phyloP scores from a whole-genome alignment of 192 early-diverging fungal species.

The Mortierella hygrophila region DNA sequence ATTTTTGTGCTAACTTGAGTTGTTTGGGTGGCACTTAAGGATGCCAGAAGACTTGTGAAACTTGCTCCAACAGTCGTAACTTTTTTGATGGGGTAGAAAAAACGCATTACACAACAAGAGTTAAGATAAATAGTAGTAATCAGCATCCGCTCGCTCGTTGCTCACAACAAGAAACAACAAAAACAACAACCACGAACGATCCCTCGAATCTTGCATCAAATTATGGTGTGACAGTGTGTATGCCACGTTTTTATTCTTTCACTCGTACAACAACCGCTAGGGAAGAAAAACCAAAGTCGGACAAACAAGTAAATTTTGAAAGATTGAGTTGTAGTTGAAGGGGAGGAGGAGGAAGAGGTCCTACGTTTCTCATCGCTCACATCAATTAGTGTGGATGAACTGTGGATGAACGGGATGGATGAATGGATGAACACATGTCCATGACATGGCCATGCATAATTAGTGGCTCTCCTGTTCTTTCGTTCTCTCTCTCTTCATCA shows the following conservation, averaged over 20 bases:
- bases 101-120: not conserved
- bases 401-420: not conserved
- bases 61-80: too few relatives aligned
- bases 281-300: slow-evolving; percentile 1
- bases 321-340: not conserved
- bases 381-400: not conserved
- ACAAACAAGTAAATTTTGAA: not conserved
- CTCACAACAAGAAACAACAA: not conserved
- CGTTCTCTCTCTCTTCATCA: not conserved
- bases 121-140: not conserved
- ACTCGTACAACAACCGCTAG: not conserved
- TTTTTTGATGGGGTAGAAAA: not conserved
- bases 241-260: not conserved
- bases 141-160: not conserved
- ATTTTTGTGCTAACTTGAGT: too few relatives aligned
- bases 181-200: not conserved
- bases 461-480: not conserved
- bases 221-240: not conserved
- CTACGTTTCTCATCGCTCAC: not conserved
- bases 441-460: slow-evolving; percentile 8
- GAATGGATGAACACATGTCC: not conserved
- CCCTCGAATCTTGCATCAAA: not conserved
- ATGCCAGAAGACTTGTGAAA: too few relatives aligned
- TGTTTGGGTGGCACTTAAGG: too few relatives aligned
- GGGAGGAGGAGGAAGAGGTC: not conserved